Percentiles rank a stretch among this genome's conserved stretches.
These are phyloP conservation scores for Arxiozyma slooffiae DNA, from an alignment of 1,139 yeast species.

Conservation along the genomic window DNA sequence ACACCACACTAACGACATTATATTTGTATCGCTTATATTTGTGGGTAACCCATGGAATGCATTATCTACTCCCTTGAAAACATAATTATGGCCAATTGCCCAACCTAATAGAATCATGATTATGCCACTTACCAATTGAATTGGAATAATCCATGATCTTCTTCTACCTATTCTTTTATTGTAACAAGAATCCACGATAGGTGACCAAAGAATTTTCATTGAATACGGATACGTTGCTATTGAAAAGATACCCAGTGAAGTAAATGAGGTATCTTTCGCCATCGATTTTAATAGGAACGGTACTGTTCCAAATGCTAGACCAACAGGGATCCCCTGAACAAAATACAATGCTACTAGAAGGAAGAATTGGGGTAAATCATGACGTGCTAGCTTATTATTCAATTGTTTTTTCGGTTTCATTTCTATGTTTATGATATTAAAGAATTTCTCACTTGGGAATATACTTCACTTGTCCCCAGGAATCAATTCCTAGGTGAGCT, in stretches of 20 bases:
- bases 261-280: slow-evolving; percentile 54
- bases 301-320: slow-evolving; percentile 90
- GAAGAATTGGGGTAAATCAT: slow-evolving; percentile 61
- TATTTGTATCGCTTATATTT: slow-evolving; percentile 13
- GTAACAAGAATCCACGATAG: slow-evolving; percentile 84
- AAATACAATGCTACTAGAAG: slow-evolving; percentile 64
- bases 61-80: slow-evolving; percentile 49
- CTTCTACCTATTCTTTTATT: slow-evolving; percentile 64
- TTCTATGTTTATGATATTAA: too few relatives aligned
- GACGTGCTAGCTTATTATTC: slow-evolving; percentile 1
- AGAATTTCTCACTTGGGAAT: too few relatives aligned
- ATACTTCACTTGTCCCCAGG: too few relatives aligned
- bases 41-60: slow-evolving; percentile 17
- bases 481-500: too few relatives aligned
- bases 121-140: slow-evolving; percentile 67
- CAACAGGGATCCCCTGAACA: slow-evolving; percentile 92
- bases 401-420: slow-evolving; percentile 1
- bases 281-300: slow-evolving; percentile 77
- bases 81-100: slow-evolving; percentile 38
- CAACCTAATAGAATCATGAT: slow-evolving; percentile 57
- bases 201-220: slow-evolving; percentile 87
- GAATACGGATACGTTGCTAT: slow-evolving; percentile 95
- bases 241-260: slow-evolving; percentile 84
- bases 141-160: slow-evolving; percentile 90
- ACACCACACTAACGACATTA: slow-evolving; percentile 32